phyloP scores from a whole-genome alignment of 164 flowering plant species.

The Echeveria elegans region DNA sequence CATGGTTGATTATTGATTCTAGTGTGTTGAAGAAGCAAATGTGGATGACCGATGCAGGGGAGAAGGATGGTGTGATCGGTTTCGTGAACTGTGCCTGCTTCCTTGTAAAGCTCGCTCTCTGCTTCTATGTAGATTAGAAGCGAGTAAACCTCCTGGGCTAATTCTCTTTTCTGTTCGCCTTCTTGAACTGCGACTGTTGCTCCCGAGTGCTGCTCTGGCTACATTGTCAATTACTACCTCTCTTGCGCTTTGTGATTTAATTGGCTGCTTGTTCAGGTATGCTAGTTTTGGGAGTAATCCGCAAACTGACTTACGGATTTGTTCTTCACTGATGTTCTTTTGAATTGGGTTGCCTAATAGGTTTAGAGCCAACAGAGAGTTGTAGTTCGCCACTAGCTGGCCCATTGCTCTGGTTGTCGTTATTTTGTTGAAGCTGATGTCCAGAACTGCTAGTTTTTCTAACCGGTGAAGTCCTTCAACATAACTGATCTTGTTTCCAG shows the following conservation, averaged over 20 bases:
- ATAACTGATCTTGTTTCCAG: slow-evolving; percentile 91
- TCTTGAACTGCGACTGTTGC: slow-evolving; percentile 24
- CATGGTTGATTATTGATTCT: neutral
- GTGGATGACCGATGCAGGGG: slow-evolving; percentile 16
- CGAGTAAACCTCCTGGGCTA: slow-evolving; percentile 10
- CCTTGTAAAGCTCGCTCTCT: slow-evolving; percentile 18
- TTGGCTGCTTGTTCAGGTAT: slow-evolving; percentile 76
- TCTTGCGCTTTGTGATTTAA: slow-evolving; percentile 64
- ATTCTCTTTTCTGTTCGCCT: slow-evolving; percentile 34
- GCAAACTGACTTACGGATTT: slow-evolving; percentile 58
- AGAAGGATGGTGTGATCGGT: slow-evolving; percentile 17
- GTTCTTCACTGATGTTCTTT: slow-evolving; percentile 68
- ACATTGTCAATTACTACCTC: slow-evolving; percentile 49
- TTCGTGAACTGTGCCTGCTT: slow-evolving; percentile 32
- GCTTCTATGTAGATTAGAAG: slow-evolving; percentile 3
- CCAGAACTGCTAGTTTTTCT: slow-evolving; percentile 68
- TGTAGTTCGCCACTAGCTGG: slow-evolving; percentile 83
- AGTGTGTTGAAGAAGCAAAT: slow-evolving; percentile 11
- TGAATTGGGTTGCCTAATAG: slow-evolving; percentile 79
- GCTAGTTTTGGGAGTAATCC: slow-evolving; percentile 74
- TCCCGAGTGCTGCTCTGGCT: slow-evolving; percentile 73
- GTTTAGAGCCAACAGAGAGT: slow-evolving; percentile 66
- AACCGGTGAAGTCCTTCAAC: slow-evolving; percentile 89
- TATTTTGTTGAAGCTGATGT: slow-evolving; percentile 92
- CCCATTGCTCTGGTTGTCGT: slow-evolving; percentile 76